Evolutionary conservation across 163 green algal genomes (phyloP).

Genomic region (Dunaliella salina): DNA sequence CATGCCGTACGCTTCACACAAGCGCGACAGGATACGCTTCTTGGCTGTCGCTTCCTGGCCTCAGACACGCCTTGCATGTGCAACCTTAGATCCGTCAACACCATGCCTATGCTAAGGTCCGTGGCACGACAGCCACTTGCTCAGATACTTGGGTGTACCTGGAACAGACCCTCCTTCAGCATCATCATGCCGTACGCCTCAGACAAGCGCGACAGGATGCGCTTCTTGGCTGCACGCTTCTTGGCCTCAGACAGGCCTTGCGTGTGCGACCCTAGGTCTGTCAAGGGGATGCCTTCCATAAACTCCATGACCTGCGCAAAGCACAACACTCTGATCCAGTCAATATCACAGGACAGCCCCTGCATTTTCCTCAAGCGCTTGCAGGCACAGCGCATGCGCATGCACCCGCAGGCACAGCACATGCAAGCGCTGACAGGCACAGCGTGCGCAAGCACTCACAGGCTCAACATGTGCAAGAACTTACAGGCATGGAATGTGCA

Average conservation of each 20-base stretch:
- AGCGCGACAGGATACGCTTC: constrained; percentile 35
- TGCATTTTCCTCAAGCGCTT: too few relatives aligned
- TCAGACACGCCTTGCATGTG: constrained; percentile 28
- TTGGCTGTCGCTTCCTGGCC: constrained; percentile 37
- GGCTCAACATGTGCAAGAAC: too few relatives aligned
- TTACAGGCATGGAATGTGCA: too few relatives aligned
- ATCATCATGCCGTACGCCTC: constrained; percentile 91
- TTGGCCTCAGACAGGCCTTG: constrained; percentile 27
- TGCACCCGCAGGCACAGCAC: too few relatives aligned
- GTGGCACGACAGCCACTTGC: too few relatives aligned
- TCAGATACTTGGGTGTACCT: constrained; percentile 26
- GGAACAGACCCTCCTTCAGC: constrained; percentile 76
- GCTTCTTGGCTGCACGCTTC: constrained; percentile 38
- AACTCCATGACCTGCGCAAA: constrained; percentile 73
- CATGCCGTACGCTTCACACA: constrained; percentile 82
- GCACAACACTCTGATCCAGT: too few relatives aligned
- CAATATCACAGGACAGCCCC: too few relatives aligned
- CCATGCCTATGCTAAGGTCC: too few relatives aligned
- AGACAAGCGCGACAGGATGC: constrained; percentile 50
- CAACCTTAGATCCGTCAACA: constrained; percentile 22
- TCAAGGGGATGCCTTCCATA: constrained; percentile 54
- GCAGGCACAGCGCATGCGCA: too few relatives aligned
- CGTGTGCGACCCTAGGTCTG: constrained; percentile 18
- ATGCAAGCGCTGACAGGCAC: too few relatives aligned
- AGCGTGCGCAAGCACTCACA: too few relatives aligned